A percentile compares a stretch with the other conserved stretches of the same genome.
phyloP scores from a whole-genome alignment of 129 eudicot genomes.

The Arctium lappa region DNA sequence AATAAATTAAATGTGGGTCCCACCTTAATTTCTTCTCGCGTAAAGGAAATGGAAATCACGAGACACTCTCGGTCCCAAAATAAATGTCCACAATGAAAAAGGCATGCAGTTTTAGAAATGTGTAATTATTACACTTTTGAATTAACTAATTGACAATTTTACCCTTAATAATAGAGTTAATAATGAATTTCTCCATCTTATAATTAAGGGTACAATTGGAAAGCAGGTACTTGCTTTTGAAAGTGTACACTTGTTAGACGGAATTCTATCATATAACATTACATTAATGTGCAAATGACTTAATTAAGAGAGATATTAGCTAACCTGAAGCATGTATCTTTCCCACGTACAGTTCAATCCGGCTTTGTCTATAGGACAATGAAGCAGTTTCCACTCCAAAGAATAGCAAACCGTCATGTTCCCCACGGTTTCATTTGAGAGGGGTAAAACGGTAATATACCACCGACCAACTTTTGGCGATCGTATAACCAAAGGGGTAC shows the following conservation, averaged over 20 bases:
- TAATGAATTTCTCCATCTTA: not conserved
- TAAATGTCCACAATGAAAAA: not conserved
- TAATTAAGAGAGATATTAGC: constrained; percentile 8
- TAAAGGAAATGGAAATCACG: not conserved
- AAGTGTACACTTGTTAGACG: not conserved
- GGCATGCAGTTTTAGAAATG: not conserved
- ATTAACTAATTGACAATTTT: not conserved
- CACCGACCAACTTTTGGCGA: constrained; percentile 86
- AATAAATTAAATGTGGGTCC: constrained; percentile 14
- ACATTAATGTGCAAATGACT: not conserved
- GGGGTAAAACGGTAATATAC: constrained; percentile 62
- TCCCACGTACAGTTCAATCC: constrained; percentile 79
- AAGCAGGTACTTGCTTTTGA: not conserved
- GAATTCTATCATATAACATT: too few species aligned
- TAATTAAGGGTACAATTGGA: not conserved
- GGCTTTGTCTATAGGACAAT: constrained; percentile 72
- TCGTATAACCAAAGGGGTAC: constrained; percentile 54
- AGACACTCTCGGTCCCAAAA: not conserved
- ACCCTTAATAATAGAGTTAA: not conserved
- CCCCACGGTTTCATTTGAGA: constrained; percentile 26
- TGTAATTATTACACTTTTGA: not conserved
- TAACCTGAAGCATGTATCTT: constrained; percentile 81
- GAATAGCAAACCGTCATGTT: constrained; percentile 58
- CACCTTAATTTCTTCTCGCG: constrained; percentile 9
- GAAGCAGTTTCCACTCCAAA: constrained; percentile 68